These are phyloP conservation scores for Russula olivacea DNA, from an alignment of 768 basidiomycete genomes.

Conservation along the genomic window DNA sequence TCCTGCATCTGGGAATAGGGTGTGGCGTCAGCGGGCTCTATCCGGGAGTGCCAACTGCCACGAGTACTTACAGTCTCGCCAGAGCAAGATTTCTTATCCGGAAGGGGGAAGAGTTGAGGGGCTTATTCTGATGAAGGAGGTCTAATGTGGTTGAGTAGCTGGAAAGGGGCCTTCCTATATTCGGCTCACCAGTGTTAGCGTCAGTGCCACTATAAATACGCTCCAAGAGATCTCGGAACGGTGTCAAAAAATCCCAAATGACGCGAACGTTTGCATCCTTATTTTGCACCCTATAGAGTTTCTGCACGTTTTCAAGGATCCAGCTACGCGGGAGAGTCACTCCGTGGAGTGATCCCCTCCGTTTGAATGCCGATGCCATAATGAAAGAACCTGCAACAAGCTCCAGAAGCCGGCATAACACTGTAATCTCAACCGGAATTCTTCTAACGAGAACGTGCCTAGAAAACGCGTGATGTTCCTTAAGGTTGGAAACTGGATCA, in stretches of 20 bases:
- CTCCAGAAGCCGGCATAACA: slow-evolving; percentile 19
- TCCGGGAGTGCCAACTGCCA: neutral
- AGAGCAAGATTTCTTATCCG: slow-evolving; percentile 3
- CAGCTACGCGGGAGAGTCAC: slow-evolving; percentile 24
- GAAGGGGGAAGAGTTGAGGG: neutral
- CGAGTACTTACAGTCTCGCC: slow-evolving; percentile 16
- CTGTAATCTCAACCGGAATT: slow-evolving; percentile 8
- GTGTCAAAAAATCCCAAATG: neutral
- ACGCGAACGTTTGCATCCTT: neutral
- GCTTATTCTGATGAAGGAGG: slow-evolving; percentile 7
- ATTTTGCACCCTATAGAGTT: slow-evolving; percentile 8
- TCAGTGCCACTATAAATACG: slow-evolving; percentile 16
- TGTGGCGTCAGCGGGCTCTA: neutral
- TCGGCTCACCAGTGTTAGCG: neutral
- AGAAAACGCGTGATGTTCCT: neutral
- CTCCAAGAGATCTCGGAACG: slow-evolving; percentile 19
- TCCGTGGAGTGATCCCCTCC: neutral
- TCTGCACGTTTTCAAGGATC: slow-evolving; percentile 18
- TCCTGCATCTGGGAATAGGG: slow-evolving; percentile 3
- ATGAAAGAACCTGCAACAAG: slow-evolving; percentile 7
- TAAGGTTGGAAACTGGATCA: neutral
- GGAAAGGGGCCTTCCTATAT: too few species aligned
- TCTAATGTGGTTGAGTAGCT: neutral
- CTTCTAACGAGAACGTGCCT: slow-evolving; percentile 13
- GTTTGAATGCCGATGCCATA: slow-evolving; percentile 8